Conservation (phyloP, 768 basidiomycete species). For the Peribolospora baueri region DNA sequence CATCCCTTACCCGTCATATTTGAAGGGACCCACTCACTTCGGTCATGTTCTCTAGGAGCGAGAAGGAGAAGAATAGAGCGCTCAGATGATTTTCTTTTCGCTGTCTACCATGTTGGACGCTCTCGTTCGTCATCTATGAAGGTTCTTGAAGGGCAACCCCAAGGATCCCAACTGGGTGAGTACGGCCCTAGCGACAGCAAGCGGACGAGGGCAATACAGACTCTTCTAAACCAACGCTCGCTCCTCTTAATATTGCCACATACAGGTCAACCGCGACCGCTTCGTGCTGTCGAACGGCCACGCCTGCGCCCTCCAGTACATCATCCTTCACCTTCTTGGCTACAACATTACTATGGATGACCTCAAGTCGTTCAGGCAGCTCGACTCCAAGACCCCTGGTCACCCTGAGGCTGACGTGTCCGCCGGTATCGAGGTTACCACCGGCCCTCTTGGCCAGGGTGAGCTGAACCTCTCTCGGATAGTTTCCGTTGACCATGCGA, state of each 20-base stretch:
- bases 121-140: slow-evolving; percentile 13
- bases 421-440: slow-evolving; percentile 53
- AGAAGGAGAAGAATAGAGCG: too few species aligned
- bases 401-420: slow-evolving; percentile 63
- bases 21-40: slow-evolving; percentile 18
- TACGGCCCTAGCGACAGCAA: too few species aligned
- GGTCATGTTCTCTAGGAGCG: slow-evolving; percentile 12
- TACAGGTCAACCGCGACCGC: slow-evolving; percentile 56
- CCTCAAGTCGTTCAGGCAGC: slow-evolving; percentile 74
- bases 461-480: background rate
- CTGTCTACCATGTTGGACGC: background rate
- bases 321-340: slow-evolving; percentile 68
- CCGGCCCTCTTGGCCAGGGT: slow-evolving; percentile 74
- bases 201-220: too few species aligned
- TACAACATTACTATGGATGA: slow-evolving; percentile 83
- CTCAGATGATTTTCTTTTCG: slow-evolving; percentile 9
- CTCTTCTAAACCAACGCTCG: too few species aligned
- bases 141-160: slow-evolving; percentile 71
- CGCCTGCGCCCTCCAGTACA: slow-evolving; percentile 75
- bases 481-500: background rate
- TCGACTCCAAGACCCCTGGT: slow-evolving; percentile 72
- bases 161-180: slow-evolving; percentile 58
- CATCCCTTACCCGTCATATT: too few species aligned
- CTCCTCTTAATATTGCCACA: too few species aligned
- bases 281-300: slow-evolving; percentile 91